These are phyloP conservation scores for Xylaria scruposa DNA, from an alignment of 495 filamentous ascomycete species.

Conservation along the genomic window DNA sequence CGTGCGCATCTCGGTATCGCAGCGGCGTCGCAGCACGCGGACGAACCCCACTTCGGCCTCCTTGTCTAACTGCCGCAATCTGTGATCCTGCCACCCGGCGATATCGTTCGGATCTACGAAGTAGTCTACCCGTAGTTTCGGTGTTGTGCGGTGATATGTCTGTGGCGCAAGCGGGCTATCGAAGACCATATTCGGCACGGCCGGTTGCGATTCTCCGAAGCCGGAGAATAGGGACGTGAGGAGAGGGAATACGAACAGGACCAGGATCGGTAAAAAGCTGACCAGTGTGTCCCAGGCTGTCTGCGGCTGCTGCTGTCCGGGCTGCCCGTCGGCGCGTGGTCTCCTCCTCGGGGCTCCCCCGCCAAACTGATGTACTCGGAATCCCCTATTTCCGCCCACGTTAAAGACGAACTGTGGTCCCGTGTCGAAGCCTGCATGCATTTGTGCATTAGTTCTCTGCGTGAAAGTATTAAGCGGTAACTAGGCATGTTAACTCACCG, in stretches of 20 bases:
- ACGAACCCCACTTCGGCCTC: slow-evolving; percentile 77
- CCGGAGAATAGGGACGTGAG: slow-evolving; percentile 80
- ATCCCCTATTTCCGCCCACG: slow-evolving; percentile 79
- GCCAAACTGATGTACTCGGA: slow-evolving; percentile 88
- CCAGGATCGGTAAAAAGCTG: slow-evolving; percentile 79
- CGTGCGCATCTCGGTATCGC: slow-evolving; percentile 70
- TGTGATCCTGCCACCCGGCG: slow-evolving; percentile 65
- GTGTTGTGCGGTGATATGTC: slow-evolving; percentile 74
- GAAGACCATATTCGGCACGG: slow-evolving; percentile 74
- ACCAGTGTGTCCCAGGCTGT: slow-evolving; percentile 62
- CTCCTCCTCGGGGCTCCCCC: slow-evolving; percentile 70
- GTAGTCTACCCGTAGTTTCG: slow-evolving; percentile 75
- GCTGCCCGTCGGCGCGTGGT: slow-evolving; percentile 62
- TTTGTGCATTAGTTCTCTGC: slow-evolving; percentile 21
- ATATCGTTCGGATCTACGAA: slow-evolving; percentile 83
- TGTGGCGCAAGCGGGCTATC: slow-evolving; percentile 70
- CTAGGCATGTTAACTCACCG: slow-evolving; percentile 37
- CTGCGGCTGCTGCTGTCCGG: slow-evolving; percentile 49
- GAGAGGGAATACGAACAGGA: slow-evolving; percentile 88
- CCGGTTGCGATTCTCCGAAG: slow-evolving; percentile 52
- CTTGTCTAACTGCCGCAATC: slow-evolving; percentile 76
- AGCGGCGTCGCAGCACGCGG: slow-evolving; percentile 66
- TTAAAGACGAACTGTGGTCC: slow-evolving; percentile 92
- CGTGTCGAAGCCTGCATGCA: slow-evolving; percentile 61
- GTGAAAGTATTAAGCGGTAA: slow-evolving; percentile 9